Base-by-base conservation (phyloP, 2,329 filamentous ascomycete species). In the Diaporthe vexans region DNA sequence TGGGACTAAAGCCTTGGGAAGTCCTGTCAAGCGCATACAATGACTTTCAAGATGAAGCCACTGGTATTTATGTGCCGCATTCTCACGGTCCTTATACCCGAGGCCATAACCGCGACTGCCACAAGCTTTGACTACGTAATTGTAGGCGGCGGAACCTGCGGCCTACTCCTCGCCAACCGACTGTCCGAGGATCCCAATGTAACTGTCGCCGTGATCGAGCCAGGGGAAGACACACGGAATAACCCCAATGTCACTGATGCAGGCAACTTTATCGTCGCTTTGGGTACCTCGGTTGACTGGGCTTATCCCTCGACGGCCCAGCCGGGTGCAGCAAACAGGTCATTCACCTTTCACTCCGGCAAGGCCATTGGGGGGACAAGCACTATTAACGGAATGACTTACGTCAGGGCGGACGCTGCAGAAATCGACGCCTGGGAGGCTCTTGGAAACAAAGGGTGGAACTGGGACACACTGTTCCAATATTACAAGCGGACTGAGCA, bases 401-500 rank as follows among this genome's bases (percentile, higher is more conserved):
- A 86, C 72, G 82, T 87, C 26, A 82, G 86, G n/a, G 85, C 84
- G 1, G 81, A 85, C 71, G 80, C 79, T 10, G 79, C 82, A 1
- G 81, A 87, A 67, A 83, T 86, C 54, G 83, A 87, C 71, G 82
- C 82, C 6, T 87, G 85, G 85, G 84, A 85, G 73, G 75, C 77
- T 0, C 79, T 87, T 2, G 85, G 85, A 1, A 87, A 86, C 71
- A 70, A 79, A 2, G 85, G 84, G 15, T 87, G 86, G 86, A 84
- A 85, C 57, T 88, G 85, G 83, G 78, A 85, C 0, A 77, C 80
- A 6, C 78, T 90, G 33, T 81, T 84, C 9, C 85, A 83, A 0
- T 89, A 89, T 75, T 86, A 86, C 77, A 85, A 84, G 43, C 84
- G 85, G 77, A 82, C 84, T 15, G 84, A 86, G 76, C 77, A 75